phyloP scores from a whole-genome alignment of 2,329 filamentous ascomycete species.

The Aspergillus ruber region DNA sequence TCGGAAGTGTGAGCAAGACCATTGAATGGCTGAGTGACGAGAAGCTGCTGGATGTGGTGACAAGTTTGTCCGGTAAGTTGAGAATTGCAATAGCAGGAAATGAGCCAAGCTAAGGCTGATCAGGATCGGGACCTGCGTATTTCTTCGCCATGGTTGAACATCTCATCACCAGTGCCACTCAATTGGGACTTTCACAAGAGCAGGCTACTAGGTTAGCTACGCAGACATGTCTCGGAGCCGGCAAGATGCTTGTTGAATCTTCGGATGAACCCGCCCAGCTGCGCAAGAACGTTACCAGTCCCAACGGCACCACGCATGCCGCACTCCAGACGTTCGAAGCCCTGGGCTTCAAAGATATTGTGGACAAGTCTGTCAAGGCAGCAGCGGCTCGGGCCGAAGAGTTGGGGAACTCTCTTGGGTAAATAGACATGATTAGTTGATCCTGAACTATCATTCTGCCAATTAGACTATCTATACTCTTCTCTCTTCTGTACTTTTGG shows the following conservation, averaged over 20 bases:
- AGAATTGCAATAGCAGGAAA: not conserved
- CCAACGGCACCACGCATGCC: constrained; percentile 29
- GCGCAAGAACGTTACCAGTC: constrained; percentile 31
- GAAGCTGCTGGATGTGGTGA: constrained; percentile 30
- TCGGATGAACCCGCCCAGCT: constrained; percentile 24
- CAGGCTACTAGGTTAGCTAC: constrained; percentile 27
- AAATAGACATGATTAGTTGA: not conserved
- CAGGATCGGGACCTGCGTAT: constrained; percentile 31
- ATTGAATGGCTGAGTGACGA: constrained; percentile 31
- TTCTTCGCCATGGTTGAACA: constrained; percentile 35
- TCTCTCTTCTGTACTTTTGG: no score
- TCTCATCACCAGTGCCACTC: constrained; percentile 25
- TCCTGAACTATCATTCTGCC: no score
- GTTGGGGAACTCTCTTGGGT: constrained; percentile 12
- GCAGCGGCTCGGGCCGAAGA: constrained; percentile 26
- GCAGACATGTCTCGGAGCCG: constrained; percentile 30
- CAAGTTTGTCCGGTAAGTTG: constrained; percentile 26
- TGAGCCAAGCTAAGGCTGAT: constrained; percentile 1
- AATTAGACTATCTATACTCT: not conserved
- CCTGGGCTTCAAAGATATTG: constrained; percentile 22
- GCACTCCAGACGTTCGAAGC: constrained; percentile 26
- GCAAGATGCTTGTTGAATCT: constrained; percentile 29
- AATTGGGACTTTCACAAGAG: constrained; percentile 25
- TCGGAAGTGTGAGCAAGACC: constrained; percentile 26
- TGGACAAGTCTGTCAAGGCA: constrained; percentile 27